These are phyloP conservation scores for Pseudopithomyces maydicus DNA, from an alignment of 2,329 filamentous ascomycete species.

Conservation along the genomic window DNA sequence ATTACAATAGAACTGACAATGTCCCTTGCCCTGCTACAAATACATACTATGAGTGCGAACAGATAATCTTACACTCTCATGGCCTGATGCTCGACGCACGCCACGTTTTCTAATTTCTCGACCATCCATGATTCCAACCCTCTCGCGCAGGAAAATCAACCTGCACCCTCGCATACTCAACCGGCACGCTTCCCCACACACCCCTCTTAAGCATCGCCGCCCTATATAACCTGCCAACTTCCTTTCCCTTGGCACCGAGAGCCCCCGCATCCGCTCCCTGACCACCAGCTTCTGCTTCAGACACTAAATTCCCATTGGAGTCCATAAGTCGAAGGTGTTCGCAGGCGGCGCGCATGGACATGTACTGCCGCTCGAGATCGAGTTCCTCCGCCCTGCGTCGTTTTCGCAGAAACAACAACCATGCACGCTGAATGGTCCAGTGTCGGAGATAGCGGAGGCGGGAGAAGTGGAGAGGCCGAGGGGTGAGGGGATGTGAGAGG, in stretches of 20 bases:
- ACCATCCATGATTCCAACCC: constrained; percentile 96
- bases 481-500: constrained; percentile 70
- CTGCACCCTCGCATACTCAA: constrained; percentile 87
- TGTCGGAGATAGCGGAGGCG: constrained; percentile 87
- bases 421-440: constrained; percentile 98
- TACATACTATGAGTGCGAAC: background rate
- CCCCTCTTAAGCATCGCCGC: constrained; percentile 91
- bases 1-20: no score
- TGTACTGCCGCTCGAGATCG: constrained; percentile 79
- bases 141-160: constrained; percentile 78
- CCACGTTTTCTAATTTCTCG: constrained; percentile 53
- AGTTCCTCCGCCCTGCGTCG: constrained; percentile 66
- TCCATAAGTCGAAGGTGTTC: constrained; percentile 73
- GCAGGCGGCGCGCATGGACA: constrained; percentile 81
- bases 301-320: constrained; percentile 46
- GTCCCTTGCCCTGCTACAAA: background rate
- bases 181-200: constrained; percentile 81
- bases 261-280: constrained; percentile 52
- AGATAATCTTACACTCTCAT: no score
- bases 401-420: constrained; percentile 78
- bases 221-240: constrained; percentile 77
- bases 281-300: constrained; percentile 57
- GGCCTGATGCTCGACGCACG: background rate
- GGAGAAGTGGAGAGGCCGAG: constrained; percentile 83
- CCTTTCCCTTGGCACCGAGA: constrained; percentile 46